phyloP scores from a whole-genome alignment of 148 eudicot species.

The Chenopodium formosanum region DNA sequence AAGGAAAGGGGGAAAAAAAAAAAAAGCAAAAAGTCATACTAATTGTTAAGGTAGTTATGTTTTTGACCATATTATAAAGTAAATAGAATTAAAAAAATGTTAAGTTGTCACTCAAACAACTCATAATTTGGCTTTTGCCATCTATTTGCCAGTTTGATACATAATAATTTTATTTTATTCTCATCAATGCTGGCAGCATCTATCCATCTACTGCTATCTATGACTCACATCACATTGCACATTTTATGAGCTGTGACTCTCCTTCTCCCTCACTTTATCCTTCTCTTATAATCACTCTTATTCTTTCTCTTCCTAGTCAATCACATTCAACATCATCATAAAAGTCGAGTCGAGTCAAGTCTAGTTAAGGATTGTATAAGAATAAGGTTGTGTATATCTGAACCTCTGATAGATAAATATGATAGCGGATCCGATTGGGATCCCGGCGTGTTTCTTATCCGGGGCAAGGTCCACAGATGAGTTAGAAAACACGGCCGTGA shows the following conservation, averaged over 20 bases:
- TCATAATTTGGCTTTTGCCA: conserved; percentile 19
- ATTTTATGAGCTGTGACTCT: conserved; percentile 19
- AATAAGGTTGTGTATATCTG: not conserved
- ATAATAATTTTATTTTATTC: conserved; percentile 6
- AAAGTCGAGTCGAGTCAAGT: not conserved
- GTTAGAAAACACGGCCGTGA: conserved; percentile 32
- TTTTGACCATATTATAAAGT: not conserved
- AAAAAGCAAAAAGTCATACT: not conserved
- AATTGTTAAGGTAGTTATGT: not conserved
- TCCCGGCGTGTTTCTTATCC: conserved; percentile 70
- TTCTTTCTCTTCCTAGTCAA: not conserved
- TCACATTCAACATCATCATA: not conserved
- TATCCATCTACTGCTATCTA: conserved; percentile 14
- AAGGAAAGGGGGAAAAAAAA: too few relatives aligned
- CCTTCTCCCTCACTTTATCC: conserved; percentile 9
- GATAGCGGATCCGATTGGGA: conserved; percentile 60
- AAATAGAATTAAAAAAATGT: not conserved
- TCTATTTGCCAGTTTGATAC: conserved; percentile 46
- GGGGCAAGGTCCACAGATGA: conserved; percentile 19
- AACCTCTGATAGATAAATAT: not conserved
- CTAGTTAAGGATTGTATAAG: too few relatives aligned
- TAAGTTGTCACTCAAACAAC: not conserved
- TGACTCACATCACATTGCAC: conserved; percentile 2
- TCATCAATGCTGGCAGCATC: conserved; percentile 45
- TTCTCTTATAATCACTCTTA: not conserved